These are phyloP conservation scores for Fusarium sp. DNA, from an alignment of 2,329 filamentous ascomycete genomes.

Conservation along the genomic window DNA sequence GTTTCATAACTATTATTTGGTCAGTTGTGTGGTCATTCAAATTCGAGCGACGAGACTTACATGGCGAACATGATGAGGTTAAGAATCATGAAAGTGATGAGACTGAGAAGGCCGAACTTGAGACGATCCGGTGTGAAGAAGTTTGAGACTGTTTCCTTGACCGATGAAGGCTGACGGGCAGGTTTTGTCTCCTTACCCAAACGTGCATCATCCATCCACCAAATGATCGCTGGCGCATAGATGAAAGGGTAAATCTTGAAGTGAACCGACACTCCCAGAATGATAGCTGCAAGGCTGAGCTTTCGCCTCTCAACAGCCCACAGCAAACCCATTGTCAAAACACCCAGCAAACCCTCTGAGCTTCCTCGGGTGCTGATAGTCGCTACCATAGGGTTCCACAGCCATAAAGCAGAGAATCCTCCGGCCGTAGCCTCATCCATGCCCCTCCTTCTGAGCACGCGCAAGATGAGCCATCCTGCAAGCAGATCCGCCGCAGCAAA, in stretches of 20 bases:
- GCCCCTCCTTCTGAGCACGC: constrained; percentile 53
- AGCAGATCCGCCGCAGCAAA: constrained; percentile 87
- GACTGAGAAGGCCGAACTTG: constrained; percentile 70
- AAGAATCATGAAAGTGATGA: constrained; percentile 77
- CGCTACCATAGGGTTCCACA: constrained; percentile 98
- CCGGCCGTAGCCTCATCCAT: constrained; percentile 69
- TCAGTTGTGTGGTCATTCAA: not conserved
- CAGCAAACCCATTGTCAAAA: constrained; percentile 83
- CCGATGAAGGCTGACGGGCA: constrained; percentile 30
- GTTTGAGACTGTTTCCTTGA: constrained; percentile 42
- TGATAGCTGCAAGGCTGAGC: constrained; percentile 74
- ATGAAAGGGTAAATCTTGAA: constrained; percentile 99
- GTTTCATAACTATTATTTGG: constrained; percentile 72
- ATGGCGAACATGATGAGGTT: constrained; percentile 83
- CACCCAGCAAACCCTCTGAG: constrained; percentile 89
- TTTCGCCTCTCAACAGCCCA: constrained; percentile 79
- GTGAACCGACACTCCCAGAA: constrained; percentile 88
- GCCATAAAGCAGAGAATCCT: constrained; percentile 87
- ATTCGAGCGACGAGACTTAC: constrained; percentile 58
- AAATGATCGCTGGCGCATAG: constrained; percentile 84
- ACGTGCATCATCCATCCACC: constrained; percentile 77
- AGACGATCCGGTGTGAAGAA: constrained; percentile 69
- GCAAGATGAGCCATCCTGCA: constrained; percentile 80
- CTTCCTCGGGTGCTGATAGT: constrained; percentile 96
- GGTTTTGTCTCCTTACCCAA: constrained; percentile 46